Evolutionary conservation across 495 filamentous ascomycete species (phyloP).

Genomic region (Aspergillus wentii): DNA sequence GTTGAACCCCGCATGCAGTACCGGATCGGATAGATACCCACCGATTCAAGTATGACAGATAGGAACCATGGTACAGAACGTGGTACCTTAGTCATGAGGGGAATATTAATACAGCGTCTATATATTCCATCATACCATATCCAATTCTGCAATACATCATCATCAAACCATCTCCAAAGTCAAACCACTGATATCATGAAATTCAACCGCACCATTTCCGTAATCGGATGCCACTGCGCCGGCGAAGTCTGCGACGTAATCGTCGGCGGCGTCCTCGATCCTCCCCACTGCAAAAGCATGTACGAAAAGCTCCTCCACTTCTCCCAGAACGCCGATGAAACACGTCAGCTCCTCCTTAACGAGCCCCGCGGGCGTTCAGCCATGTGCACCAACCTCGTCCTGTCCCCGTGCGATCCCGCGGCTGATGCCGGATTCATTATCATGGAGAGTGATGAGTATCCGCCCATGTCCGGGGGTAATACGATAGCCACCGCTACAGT

Average conservation of each 20-base stretch:
- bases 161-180: too few relatives aligned
- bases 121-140: too few relatives aligned
- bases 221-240: slow-evolving; percentile 14
- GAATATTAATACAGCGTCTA: too few relatives aligned
- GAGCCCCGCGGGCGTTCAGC: slow-evolving; percentile 15
- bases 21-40: too few relatives aligned
- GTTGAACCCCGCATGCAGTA: too few relatives aligned
- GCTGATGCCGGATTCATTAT: slow-evolving; percentile 19
- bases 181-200: too few relatives aligned
- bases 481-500: slow-evolving; percentile 15
- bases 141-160: too few relatives aligned
- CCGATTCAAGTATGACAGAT: too few relatives aligned
- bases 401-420: slow-evolving; percentile 12
- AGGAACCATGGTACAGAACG: too few relatives aligned
- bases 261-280: slow-evolving; percentile 16
- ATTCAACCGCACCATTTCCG: slow-evolving; percentile 10
- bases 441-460: slow-evolving; percentile 19
- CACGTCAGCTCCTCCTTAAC: slow-evolving; percentile 15
- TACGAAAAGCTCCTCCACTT: slow-evolving; percentile 20
- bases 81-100: too few relatives aligned
- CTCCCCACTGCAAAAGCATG: slow-evolving; percentile 14
- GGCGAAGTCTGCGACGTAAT: slow-evolving; percentile 20
- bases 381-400: slow-evolving; percentile 15
- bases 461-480: slow-evolving; percentile 17
- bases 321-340: slow-evolving; percentile 7